Evolutionary conservation across 805 yeast genomes (phyloP).

Genomic region (Candida ponderosae): DNA sequence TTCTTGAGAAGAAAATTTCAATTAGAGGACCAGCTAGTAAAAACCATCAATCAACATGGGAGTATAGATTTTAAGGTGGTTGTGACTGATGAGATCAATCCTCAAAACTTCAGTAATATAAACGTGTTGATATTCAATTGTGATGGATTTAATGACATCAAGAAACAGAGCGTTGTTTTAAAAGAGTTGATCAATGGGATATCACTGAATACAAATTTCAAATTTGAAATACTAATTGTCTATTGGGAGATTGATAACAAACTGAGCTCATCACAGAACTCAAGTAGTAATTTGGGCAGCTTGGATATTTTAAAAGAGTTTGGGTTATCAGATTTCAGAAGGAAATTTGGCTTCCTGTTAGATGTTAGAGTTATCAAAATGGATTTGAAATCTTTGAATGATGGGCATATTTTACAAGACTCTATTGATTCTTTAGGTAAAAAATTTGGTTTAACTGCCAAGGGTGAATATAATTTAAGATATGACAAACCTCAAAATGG

Average conservation of each 20-base stretch:
- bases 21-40: slow-evolving; percentile 4
- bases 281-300: slow-evolving; percentile 13
- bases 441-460: slow-evolving; percentile 22
- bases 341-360: slow-evolving; percentile 11
- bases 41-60: slow-evolving; percentile 1
- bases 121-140: slow-evolving; percentile 30
- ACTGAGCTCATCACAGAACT: slow-evolving; percentile 9
- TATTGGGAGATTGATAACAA: slow-evolving; percentile 33
- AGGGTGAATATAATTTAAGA: slow-evolving; percentile 22
- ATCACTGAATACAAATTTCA: slow-evolving; percentile 24
- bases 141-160: slow-evolving; percentile 25
- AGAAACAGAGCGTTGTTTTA: slow-evolving; percentile 19
- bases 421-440: slow-evolving; percentile 16
- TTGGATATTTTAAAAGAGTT: slow-evolving; percentile 24
- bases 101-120: slow-evolving; percentile 18
- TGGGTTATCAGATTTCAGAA: slow-evolving; percentile 17
- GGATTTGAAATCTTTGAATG: slow-evolving; percentile 21
- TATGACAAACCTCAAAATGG: background rate
- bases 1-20: slow-evolving; percentile 27
- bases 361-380: slow-evolving; percentile 22
- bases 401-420: slow-evolving; percentile 10
- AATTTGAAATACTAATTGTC: slow-evolving; percentile 24
- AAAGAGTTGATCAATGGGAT: slow-evolving; percentile 27
- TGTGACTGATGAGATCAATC: slow-evolving; percentile 18
- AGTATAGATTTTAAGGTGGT: slow-evolving; percentile 12